Conservation (phyloP, 495 filamentous ascomycete genomes). For the Filosporella fistucella region DNA sequence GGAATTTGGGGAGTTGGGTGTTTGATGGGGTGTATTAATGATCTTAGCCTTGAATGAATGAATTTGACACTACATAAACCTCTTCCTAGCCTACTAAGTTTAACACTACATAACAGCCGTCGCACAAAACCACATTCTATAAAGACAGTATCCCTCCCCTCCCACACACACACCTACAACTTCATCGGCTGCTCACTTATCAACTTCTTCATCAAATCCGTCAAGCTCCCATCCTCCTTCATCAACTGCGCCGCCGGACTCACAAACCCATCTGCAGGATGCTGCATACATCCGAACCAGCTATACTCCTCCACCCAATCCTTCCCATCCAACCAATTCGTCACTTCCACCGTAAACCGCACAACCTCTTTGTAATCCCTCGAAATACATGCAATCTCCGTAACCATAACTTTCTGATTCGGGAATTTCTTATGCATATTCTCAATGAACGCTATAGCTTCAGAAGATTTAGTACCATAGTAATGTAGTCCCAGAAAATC, state of each 20-base stretch:
- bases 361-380: conserved; percentile 28
- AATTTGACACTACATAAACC: no score
- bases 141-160: no score
- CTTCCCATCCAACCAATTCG: conserved; percentile 36
- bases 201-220: conserved; percentile 17
- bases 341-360: conserved; percentile 32
- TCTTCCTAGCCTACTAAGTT: no score
- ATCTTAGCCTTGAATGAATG: no score
- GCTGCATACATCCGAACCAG: conserved; percentile 36
- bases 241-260: conserved; percentile 39
- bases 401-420: conserved; percentile 27
- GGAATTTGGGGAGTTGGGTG: no score
- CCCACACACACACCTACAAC: no score
- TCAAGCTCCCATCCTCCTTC: conserved; percentile 35
- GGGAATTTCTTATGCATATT: conserved; percentile 31
- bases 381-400: conserved; percentile 36
- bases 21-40: no score
- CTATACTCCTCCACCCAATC: conserved; percentile 36
- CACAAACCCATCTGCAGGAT: conserved; percentile 35
- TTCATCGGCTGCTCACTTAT: conserved; percentile 9
- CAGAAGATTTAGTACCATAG: neutral
- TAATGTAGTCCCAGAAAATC: conserved; percentile 37
- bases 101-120: no score
- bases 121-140: no score
- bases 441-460: conserved; percentile 15